A percentile compares a stretch with the other conserved stretches of the same genome.
phyloP scores from a whole-genome alignment of 257 asterid genomes.

The Echites panduratus region DNA sequence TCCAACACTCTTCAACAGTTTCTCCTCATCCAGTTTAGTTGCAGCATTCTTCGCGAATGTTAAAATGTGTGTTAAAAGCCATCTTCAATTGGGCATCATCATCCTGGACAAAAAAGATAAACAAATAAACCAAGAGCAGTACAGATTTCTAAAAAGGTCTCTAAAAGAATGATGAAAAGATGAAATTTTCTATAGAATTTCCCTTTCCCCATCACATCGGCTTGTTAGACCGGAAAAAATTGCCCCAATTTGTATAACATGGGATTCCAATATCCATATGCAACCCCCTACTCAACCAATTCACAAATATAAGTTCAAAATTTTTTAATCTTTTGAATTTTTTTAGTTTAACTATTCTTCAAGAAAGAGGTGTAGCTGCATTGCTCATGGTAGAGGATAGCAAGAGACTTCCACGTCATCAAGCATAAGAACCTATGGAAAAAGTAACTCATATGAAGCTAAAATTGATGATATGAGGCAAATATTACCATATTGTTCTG shows the following conservation, averaged over 20 bases:
- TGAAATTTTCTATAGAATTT: too few relatives aligned
- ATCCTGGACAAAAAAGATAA: slow-evolving; percentile 33
- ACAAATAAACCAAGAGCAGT: slow-evolving; percentile 7
- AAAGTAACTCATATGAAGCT: too few relatives aligned
- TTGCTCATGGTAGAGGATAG: neutral
- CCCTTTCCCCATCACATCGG: too few relatives aligned
- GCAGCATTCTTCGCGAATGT: slow-evolving; percentile 92
- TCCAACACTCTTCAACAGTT: slow-evolving; percentile 23
- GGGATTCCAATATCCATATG: neutral
- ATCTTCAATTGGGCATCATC: slow-evolving; percentile 86
- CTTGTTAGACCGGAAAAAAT: too few relatives aligned
- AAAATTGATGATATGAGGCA: too few relatives aligned
- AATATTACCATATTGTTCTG: slow-evolving; percentile 84
- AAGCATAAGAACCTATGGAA: neutral
- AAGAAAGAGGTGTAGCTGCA: neutral
- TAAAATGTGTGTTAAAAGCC: slow-evolving; percentile 80
- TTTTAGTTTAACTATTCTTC: neutral
- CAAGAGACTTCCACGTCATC: neutral
- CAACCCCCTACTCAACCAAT: neutral
- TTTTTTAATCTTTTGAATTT: neutral
- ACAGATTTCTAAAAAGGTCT: slow-evolving; percentile 1
- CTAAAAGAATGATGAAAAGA: too few relatives aligned
- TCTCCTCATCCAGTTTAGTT: slow-evolving; percentile 83
- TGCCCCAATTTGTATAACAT: too few relatives aligned
- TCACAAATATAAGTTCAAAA: neutral